phyloP scores from a whole-genome alignment of 2,329 filamentous ascomycete species.

The Diplodia corticola region DNA sequence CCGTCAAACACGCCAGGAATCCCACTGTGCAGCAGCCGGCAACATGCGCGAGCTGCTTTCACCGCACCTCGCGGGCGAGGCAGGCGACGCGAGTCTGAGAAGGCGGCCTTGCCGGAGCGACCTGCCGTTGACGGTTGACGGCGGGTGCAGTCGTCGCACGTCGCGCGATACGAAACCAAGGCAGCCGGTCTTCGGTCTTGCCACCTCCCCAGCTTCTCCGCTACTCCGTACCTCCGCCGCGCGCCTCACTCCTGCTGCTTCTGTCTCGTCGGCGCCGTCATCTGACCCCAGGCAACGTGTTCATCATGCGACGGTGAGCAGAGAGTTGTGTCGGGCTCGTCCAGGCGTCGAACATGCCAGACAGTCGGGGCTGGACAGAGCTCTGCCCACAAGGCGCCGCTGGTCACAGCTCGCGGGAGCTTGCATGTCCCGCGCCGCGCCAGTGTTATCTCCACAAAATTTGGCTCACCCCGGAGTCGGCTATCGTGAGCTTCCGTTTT shows the following conservation, averaged over 20 bases:
- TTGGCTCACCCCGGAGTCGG: constrained; percentile 14
- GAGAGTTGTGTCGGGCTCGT: neutral
- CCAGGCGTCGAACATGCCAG: neutral
- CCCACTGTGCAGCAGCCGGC: neutral
- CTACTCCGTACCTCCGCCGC: too few species aligned
- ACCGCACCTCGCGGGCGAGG: constrained; percentile 1
- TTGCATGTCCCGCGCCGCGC: constrained; percentile 1
- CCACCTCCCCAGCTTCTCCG: constrained; percentile 1
- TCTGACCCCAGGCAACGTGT: neutral
- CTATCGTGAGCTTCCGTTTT: constrained; percentile 20
- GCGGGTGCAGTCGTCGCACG: neutral
- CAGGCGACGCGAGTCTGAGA: neutral
- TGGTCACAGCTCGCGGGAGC: constrained; percentile 15
- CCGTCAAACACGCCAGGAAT: neutral
- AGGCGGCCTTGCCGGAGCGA: constrained; percentile 7
- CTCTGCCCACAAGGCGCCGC: neutral
- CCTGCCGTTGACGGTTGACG: neutral
- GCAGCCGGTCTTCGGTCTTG: neutral
- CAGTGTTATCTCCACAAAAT: constrained; percentile 15
- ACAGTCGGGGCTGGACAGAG: constrained; percentile 5
- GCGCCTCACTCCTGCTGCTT: neutral
- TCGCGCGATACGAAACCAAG: constrained; percentile 14
- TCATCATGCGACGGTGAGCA: neutral
- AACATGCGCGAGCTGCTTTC: constrained; percentile 1
- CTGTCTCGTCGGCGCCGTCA: neutral